Evolutionary conservation across 768 basidiomycete genomes (phyloP).

Genomic region (Boletus rubroflammeus): DNA sequence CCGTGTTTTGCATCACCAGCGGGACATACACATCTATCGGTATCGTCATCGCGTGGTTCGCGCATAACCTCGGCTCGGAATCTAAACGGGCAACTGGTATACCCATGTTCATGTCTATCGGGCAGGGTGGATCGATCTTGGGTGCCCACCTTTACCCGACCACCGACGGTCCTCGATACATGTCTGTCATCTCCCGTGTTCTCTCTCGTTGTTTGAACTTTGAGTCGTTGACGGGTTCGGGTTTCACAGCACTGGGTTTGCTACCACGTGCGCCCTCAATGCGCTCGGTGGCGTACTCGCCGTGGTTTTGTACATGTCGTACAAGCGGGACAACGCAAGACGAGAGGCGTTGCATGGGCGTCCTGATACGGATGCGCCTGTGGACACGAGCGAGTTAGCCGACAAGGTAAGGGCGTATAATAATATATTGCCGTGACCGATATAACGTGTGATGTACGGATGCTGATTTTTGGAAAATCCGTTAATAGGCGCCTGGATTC

Average conservation of each 20-base stretch:
- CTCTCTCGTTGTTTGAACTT: not conserved
- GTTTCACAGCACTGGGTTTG: slow-evolving; percentile 46
- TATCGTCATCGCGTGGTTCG: slow-evolving; percentile 73
- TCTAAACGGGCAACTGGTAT: slow-evolving; percentile 74
- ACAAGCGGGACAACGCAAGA: slow-evolving; percentile 54
- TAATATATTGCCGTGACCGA: no score
- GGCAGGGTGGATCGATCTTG: slow-evolving; percentile 73
- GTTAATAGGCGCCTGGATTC: not conserved
- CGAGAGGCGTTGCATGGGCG: slow-evolving; percentile 53
- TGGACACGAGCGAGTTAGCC: slow-evolving; percentile 63
- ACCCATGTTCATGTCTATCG: slow-evolving; percentile 77
- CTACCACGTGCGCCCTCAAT: slow-evolving; percentile 41
- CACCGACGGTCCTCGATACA: slow-evolving; percentile 60
- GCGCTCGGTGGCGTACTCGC: slow-evolving; percentile 24
- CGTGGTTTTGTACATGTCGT: slow-evolving; percentile 55
- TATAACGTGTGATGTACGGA: not conserved
- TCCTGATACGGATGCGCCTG: slow-evolving; percentile 41
- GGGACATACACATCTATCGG: slow-evolving; percentile 79
- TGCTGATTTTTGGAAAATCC: not conserved
- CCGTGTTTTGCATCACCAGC: slow-evolving; percentile 71
- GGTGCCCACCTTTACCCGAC: slow-evolving; percentile 72
- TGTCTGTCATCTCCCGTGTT: slow-evolving; percentile 34
- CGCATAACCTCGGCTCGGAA: slow-evolving; percentile 76
- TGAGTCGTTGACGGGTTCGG: not conserved
- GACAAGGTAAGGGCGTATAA: slow-evolving; percentile 47